Evolutionary conservation across 805 yeast species (phyloP).

Genomic region (Cyberlindnera veronae): DNA sequence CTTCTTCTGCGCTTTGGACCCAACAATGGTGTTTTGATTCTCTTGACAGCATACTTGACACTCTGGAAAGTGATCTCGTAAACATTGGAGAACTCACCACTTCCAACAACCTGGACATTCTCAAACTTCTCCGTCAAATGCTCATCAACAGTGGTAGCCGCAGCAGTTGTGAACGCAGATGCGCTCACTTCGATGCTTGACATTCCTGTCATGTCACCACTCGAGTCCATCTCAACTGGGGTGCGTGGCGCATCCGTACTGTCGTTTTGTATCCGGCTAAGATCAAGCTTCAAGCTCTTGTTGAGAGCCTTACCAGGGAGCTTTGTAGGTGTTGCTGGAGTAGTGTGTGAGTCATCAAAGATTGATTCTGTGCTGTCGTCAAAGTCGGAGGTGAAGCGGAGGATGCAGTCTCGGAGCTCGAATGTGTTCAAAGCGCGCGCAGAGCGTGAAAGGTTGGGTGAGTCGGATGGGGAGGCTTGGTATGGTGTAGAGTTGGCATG

Average conservation of each 20-base stretch:
- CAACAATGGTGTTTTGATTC: constrained; percentile 63
- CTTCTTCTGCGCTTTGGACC: constrained; percentile 59
- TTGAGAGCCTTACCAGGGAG: constrained; percentile 20
- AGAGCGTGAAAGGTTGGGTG: constrained; percentile 22
- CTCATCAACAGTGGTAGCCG: constrained; percentile 30
- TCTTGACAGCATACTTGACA: constrained; percentile 78
- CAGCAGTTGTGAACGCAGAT: constrained; percentile 25
- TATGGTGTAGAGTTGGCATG: constrained; percentile 14
- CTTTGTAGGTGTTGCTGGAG: constrained; percentile 45
- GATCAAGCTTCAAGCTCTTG: constrained; percentile 10
- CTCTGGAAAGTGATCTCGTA: constrained; percentile 71
- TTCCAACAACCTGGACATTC: constrained; percentile 68
- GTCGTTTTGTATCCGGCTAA: constrained; percentile 17
- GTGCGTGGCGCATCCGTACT: constrained; percentile 29
- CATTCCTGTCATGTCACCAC: constrained; percentile 21
- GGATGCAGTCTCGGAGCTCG: constrained; percentile 38
- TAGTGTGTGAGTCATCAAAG: constrained; percentile 26
- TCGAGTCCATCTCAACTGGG: constrained; percentile 24
- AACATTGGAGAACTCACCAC: constrained; percentile 88
- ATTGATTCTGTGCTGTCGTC: constrained; percentile 33
- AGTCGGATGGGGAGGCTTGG: constrained; percentile 22
- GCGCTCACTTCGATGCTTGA: constrained; percentile 21
- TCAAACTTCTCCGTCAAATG: constrained; percentile 48
- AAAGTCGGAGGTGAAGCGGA: constrained; percentile 39
- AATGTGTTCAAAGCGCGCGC: constrained; percentile 34